Percentiles rank a stretch among this genome's conserved stretches.
Conservation (phyloP, 345 rosid genomes). For the Lenwebbia sp. region DNA sequence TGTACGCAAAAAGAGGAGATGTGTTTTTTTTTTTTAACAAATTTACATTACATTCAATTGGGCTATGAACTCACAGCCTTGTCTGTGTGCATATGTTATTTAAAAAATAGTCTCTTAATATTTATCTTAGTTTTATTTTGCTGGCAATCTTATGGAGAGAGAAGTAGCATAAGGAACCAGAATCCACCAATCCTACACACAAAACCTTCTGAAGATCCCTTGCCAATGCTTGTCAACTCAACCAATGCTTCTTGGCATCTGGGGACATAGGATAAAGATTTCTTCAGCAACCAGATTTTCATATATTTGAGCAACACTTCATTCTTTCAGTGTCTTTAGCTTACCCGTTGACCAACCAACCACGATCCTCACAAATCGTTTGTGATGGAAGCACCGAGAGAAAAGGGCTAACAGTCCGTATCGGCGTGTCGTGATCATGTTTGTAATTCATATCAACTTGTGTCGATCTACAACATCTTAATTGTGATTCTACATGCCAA, state of each 20-base stretch:
- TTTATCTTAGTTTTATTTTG: not conserved
- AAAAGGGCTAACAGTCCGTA: not conserved
- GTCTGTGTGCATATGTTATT: not conserved
- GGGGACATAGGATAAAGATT: not conserved
- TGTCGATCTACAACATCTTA: too few relatives aligned
- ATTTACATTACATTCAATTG: not conserved
- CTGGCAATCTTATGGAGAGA: not conserved
- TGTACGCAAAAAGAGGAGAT: rapidly evolving
- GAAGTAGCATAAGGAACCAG: not conserved
- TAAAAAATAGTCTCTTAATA: not conserved
- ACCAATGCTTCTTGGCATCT: not conserved
- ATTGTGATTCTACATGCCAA: too few relatives aligned
- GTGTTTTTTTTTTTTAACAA: not conserved
- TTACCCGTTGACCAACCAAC: not conserved
- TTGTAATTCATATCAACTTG: rapidly evolving
- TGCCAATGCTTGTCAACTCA: not conserved
- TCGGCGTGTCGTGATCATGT: too few relatives aligned
- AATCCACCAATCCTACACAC: not conserved
- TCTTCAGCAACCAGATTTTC: not conserved
- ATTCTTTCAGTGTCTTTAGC: not conserved
- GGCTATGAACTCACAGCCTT: not conserved
- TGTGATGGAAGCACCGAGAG: not conserved
- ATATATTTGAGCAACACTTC: not conserved
- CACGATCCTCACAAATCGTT: not conserved
- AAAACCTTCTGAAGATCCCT: not conserved